Evolutionary conservation across 2,329 filamentous ascomycete genomes (phyloP).

Genomic region (Fusarium xyrophilum): DNA sequence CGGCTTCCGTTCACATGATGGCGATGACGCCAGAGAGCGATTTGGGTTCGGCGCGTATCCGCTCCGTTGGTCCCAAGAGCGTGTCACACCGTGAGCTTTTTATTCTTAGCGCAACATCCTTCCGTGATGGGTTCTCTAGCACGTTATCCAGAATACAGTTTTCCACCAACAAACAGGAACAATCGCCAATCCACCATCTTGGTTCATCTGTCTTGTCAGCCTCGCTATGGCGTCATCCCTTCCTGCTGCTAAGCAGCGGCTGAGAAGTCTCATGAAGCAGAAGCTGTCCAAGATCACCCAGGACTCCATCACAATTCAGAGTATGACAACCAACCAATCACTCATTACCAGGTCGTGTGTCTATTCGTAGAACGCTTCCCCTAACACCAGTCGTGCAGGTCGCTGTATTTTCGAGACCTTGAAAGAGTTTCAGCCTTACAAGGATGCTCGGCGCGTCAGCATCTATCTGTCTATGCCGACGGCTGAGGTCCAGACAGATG

Average conservation of each 20-base stretch:
- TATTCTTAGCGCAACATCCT: slow-evolving; percentile 21
- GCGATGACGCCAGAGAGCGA: slow-evolving; percentile 24
- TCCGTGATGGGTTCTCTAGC: slow-evolving; percentile 8
- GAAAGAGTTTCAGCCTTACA: slow-evolving; percentile 74
- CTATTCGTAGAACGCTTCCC: slow-evolving; percentile 6
- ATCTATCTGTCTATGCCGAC: slow-evolving; percentile 93
- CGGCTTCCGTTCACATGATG: slow-evolving; percentile 16
- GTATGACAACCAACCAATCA: slow-evolving; percentile 56
- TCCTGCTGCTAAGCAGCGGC: slow-evolving; percentile 74
- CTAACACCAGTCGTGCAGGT: slow-evolving; percentile 57
- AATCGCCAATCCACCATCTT: slow-evolving; percentile 12
- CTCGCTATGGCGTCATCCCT: slow-evolving; percentile 60
- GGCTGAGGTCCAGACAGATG: slow-evolving; percentile 83
- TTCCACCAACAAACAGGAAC: slow-evolving; percentile 18
- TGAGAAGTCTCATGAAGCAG: slow-evolving; percentile 74
- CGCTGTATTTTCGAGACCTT: slow-evolving; percentile 69
- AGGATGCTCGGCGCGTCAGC: slow-evolving; percentile 75
- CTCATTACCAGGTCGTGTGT: slow-evolving; percentile 1
- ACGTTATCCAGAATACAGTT: slow-evolving; percentile 8
- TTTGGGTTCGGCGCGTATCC: slow-evolving; percentile 26
- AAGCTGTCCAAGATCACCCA: slow-evolving; percentile 66
- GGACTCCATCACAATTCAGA: slow-evolving; percentile 72
- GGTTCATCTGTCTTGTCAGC: slow-evolving; percentile 15
- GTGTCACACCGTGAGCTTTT: slow-evolving; percentile 18
- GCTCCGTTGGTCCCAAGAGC: slow-evolving; percentile 19